A percentile compares a stretch with the other conserved stretches of the same genome.
Evolutionary conservation across 2,329 filamentous ascomycete species (phyloP).

Genomic region (Coniochaeta prunicola): DNA sequence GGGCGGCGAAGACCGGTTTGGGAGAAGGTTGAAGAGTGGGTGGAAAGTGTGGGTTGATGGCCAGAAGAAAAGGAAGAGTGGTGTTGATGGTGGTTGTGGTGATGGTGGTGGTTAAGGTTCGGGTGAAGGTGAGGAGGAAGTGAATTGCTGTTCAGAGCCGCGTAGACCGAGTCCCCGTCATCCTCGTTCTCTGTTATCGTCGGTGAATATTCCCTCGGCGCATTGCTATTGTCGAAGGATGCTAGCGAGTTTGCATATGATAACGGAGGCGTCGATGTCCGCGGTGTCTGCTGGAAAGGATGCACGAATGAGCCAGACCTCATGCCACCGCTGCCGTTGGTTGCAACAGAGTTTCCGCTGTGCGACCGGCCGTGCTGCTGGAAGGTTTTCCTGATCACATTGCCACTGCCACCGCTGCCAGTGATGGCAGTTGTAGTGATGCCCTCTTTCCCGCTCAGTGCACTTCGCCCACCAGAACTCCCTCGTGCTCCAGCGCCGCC

Average conservation of each 20-base stretch:
- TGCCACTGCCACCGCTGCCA: conserved; percentile 14
- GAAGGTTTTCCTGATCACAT: conserved; percentile 6
- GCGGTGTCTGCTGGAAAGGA: conserved; percentile 57
- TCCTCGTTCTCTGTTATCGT: conserved; percentile 48
- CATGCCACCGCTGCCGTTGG: conserved; percentile 39
- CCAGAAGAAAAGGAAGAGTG: conserved; percentile 6
- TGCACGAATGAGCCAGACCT: conserved; percentile 49
- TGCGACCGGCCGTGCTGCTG: conserved; percentile 50
- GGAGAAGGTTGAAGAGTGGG: conserved; percentile 12
- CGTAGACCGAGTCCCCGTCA: conserved; percentile 13
- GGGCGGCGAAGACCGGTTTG: conserved; percentile 25
- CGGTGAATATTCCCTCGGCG: conserved; percentile 44
- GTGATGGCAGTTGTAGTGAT: neutral
- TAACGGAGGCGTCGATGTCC: conserved; percentile 51
- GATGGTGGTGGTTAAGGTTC: conserved; percentile 7
- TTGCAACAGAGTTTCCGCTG: conserved; percentile 49
- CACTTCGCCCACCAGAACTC: conserved; percentile 10
- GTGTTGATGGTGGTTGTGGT: conserved; percentile 8
- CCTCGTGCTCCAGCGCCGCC: conserved; percentile 10
- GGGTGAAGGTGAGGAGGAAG: conserved; percentile 6
- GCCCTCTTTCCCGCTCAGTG: neutral
- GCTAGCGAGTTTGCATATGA: conserved; percentile 50
- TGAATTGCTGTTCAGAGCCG: conserved; percentile 3
- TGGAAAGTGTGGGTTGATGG: conserved; percentile 21
- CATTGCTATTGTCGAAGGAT: conserved; percentile 31